Percentiles rank a stretch among this genome's conserved stretches.
phyloP scores from a whole-genome alignment of 305 asterid genomes.

The Fraxinus nigra region DNA sequence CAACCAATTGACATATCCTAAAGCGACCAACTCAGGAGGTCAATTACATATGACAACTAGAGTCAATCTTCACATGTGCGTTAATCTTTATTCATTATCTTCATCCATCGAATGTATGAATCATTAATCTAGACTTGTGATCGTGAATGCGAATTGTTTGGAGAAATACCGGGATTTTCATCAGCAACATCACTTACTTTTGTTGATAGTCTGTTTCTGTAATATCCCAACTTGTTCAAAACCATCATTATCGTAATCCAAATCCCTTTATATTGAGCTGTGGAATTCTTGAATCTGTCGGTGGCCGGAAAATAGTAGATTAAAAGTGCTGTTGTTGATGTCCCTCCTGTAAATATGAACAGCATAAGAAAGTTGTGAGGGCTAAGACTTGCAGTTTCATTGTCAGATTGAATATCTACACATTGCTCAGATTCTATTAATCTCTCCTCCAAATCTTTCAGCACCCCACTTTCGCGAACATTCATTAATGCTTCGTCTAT shows the following conservation, averaged over 20 bases:
- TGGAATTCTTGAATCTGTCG: neutral
- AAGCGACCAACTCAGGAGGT: neutral
- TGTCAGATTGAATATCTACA: slow-evolving; percentile 26
- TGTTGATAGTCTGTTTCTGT: neutral
- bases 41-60: neutral
- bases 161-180: neutral
- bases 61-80: neutral
- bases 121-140: neutral
- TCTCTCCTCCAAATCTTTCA: slow-evolving; percentile 30
- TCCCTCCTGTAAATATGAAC: slow-evolving; percentile 31
- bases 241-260: slow-evolving; percentile 2
- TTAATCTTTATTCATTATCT: neutral
- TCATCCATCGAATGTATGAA: neutral
- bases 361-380: slow-evolving; percentile 33
- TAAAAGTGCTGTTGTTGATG: slow-evolving; percentile 34
- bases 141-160: neutral
- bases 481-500: slow-evolving; percentile 32
- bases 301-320: slow-evolving; percentile 22
- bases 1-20: neutral
- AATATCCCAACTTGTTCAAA: slow-evolving; percentile 3
- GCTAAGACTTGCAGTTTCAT: slow-evolving; percentile 30
- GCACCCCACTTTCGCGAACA: slow-evolving; percentile 30
- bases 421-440: slow-evolving; percentile 33
- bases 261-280: neutral
- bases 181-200: slow-evolving; percentile 13